Evolutionary conservation across 164 flowering plant genomes (phyloP).

Genomic region (Aristolochia fimbriata): DNA sequence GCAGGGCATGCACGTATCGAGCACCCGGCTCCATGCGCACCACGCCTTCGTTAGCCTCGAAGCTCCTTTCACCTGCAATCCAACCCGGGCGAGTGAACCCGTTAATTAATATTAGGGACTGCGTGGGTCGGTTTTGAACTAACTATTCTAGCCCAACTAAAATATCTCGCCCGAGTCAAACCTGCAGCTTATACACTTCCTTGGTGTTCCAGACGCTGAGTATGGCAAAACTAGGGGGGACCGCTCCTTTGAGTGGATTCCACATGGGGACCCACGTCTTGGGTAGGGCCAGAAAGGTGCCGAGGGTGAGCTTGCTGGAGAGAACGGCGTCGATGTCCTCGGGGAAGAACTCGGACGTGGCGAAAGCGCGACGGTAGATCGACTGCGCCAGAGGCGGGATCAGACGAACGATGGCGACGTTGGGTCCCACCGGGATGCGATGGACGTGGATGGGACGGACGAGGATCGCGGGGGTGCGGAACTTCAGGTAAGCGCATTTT

Average conservation of each 20-base stretch:
- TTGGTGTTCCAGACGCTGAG: constrained; percentile 69
- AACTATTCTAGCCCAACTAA: no score
- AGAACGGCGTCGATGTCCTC: constrained; percentile 43
- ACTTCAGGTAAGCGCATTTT: constrained; percentile 42
- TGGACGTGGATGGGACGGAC: constrained; percentile 77
- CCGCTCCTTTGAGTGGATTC: constrained; percentile 22
- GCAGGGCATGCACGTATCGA: constrained; percentile 55
- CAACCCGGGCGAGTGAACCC: no score
- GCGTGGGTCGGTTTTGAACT: no score
- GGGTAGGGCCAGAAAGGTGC: constrained; percentile 67
- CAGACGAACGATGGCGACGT: constrained; percentile 20
- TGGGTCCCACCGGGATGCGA: constrained; percentile 25
- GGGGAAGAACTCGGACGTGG: constrained; percentile 56
- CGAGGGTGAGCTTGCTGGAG: constrained; percentile 41
- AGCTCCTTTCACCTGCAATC: constrained; percentile 41
- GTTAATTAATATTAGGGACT: no score
- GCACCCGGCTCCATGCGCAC: constrained; percentile 33
- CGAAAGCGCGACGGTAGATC: constrained; percentile 35
- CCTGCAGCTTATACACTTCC: constrained; percentile 46
- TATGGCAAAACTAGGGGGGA: constrained; percentile 45
- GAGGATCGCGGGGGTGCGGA: constrained; percentile 47
- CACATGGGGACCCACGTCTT: constrained; percentile 22
- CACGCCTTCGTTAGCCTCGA: constrained; percentile 31
- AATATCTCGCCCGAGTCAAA: neutral
- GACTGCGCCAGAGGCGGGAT: constrained; percentile 25